Base-by-base conservation (phyloP, 2,329 filamentous ascomycete species). In the Neonectria magnoliae region DNA sequence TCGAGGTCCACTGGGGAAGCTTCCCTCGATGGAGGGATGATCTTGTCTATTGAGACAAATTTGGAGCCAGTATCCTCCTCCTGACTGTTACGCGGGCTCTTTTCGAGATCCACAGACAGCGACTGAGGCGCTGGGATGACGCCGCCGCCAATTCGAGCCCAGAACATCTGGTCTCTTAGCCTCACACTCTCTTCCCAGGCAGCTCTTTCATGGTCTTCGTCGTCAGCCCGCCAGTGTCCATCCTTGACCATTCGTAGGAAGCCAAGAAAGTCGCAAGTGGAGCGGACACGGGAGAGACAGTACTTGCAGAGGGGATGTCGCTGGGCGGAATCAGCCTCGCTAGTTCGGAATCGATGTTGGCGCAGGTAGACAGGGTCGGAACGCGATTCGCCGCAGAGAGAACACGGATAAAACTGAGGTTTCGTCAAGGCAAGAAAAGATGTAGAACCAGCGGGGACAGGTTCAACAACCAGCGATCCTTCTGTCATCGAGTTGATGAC, bases 181-280 rank as follows among this genome's bases (percentile, higher is more conserved):
- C 91, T 88, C 11, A 98, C 92, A 62, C 93, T 93, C 81, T 99
- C 96, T 76, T 98, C 95, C 96, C 96, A 99, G 0, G 94, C 93
- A 29, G 89, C 88, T 75, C 92, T 93, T 79, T 97, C 93, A 36
- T 94, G 92, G 54, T 96, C 93, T 42, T 91, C 88, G 61, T 92
- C 92, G 51, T 94, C 92, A 13, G 91, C 90, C 55, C 93, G 89
- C 90, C 96, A 96, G 74, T 97, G 92, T 2, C 96, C 96, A 72
- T 98, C 95, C 71, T 95, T 93, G 62, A 98, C 87, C 80, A 98
- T 93, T 50, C 95, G 88, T 60, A 99, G 79, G 76, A 98, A 98
- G 1, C 93, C 93, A 31, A 98, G 86, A 71, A 98, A 97, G 73
- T 98, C 96, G 78, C 96, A 97, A 2, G 93, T 94, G 0, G 93